Evolutionary conservation across 176 grass and related monocot species (phyloP).

Genomic region (Zizania latifolia): DNA sequence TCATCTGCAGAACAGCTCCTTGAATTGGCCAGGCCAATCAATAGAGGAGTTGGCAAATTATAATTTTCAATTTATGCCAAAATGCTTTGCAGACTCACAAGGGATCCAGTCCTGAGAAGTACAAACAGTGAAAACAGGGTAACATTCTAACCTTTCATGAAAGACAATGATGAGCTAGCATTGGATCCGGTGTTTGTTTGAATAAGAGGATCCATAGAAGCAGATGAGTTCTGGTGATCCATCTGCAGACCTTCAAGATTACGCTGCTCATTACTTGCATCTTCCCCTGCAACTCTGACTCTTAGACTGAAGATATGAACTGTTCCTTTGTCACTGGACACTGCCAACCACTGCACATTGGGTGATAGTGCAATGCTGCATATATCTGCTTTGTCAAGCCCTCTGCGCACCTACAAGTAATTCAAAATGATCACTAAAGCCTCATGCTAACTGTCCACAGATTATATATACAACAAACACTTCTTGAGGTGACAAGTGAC

Average conservation of each 20-base stretch:
- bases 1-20: background rate
- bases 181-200: constrained; percentile 70
- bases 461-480: background rate
- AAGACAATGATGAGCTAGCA: constrained; percentile 73
- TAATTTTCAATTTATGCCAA: background rate
- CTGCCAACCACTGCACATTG: constrained; percentile 84
- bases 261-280: constrained; percentile 45
- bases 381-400: constrained; percentile 85
- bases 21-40: background rate
- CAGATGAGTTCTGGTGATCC: constrained; percentile 60
- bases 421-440: constrained; percentile 12
- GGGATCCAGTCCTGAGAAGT: background rate
- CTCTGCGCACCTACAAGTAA: constrained; percentile 67
- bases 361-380: constrained; percentile 74
- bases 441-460: background rate
- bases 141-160: constrained; percentile 63
- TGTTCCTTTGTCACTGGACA: constrained; percentile 90
- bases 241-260: constrained; percentile 52
- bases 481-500: background rate
- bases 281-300: constrained; percentile 75
- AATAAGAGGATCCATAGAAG: constrained; percentile 63
- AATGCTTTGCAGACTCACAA: too few relatives aligned
- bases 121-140: constrained; percentile 6
- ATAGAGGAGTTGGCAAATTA: background rate
- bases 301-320: constrained; percentile 83